These are phyloP conservation scores for Nakazawaea ambrosiae DNA, from an alignment of 805 yeast species.

Conservation along the genomic window DNA sequence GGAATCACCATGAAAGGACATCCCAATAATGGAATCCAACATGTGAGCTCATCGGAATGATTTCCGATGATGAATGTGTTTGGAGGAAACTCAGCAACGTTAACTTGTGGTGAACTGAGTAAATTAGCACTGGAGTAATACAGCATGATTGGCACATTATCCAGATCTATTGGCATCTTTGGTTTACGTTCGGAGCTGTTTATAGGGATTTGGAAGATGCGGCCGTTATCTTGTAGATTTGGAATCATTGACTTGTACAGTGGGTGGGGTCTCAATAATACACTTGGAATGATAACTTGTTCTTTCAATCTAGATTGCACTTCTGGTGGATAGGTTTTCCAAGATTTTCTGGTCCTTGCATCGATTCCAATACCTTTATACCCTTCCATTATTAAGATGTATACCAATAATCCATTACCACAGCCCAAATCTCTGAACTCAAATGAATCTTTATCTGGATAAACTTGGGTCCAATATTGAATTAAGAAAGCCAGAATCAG, in stretches of 20 bases:
- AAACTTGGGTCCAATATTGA: conserved; percentile 67
- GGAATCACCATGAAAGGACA: conserved; percentile 90
- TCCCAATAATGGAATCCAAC: conserved; percentile 89
- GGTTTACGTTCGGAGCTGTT: conserved; percentile 12
- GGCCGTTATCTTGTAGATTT: conserved; percentile 51
- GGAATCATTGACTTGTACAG: conserved; percentile 47
- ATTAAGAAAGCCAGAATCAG: conserved; percentile 93
- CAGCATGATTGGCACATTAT: conserved; percentile 38
- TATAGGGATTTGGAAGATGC: conserved; percentile 48
- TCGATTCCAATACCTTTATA: conserved; percentile 80
- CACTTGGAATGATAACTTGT: conserved; percentile 77
- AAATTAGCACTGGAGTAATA: conserved; percentile 49
- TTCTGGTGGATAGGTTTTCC: conserved; percentile 68
- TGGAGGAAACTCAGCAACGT: conserved; percentile 58
- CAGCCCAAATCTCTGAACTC: conserved; percentile 90
- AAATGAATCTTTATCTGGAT: conserved; percentile 32
- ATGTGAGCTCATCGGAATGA: conserved; percentile 90
- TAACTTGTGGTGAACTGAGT: conserved; percentile 45
- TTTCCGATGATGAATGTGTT: conserved; percentile 86
- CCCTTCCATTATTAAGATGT: conserved; percentile 73
- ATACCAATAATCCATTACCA: conserved; percentile 85
- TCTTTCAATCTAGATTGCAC: conserved; percentile 56
- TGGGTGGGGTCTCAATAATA: conserved; percentile 65
- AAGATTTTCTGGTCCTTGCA: conserved; percentile 83
- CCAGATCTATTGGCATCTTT: conserved; percentile 12